Base-by-base conservation (phyloP, 192 early-diverging fungal genomes). In the Neocallimastix lanati region DNA sequence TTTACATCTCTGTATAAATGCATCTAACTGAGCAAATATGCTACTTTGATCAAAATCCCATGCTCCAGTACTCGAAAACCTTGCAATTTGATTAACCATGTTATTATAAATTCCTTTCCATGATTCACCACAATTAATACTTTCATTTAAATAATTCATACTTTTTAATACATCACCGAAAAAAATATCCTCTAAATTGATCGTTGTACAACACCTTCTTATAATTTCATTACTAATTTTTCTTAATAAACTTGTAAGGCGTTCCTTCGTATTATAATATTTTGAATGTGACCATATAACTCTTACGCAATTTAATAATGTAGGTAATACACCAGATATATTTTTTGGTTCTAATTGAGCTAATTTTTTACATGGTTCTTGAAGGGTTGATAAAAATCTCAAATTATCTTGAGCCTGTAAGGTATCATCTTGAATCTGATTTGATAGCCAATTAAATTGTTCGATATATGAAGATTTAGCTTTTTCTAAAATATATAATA, bases 1-100 rank as follows among this genome's bases (percentile, higher is more conserved):
- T 25, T 89, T 83, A 79, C 90, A 91, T 35, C 90, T 80, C 78
- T 89, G 87, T 14, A 91, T 88, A 82, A 90, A 91, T 13, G 90
- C 90, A 85, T 91, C 90, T 40, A 91, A 88, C 79, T 91, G 90
- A 7, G 90, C 90, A 86, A 91, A 91, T 28, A 91, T 91, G 81
- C 86, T 87, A 80, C 88, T 90, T 79, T 89, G 87, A 79, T 91
- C 90, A 78, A 91, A 90, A 76, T 91, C 90, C 90, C 90, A 91
- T n/a, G 77, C 28, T n/a, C 80, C 79, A 29, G 81, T 78, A 18
- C 81, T 77, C 29, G 29, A 81, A 80, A 80, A 85, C 81, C 87
- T 88, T 13, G 85, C 78, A 80, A 91, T 83, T 76, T 91, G 90
- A 16, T 78, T 76, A 50, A 83, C 84, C 28, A 78, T 83, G 77